A percentile compares a stretch with the other conserved stretches of the same genome.
Conservation (phyloP, 495 filamentous ascomycete species). For the Annulohypoxylon maeteangense region DNA sequence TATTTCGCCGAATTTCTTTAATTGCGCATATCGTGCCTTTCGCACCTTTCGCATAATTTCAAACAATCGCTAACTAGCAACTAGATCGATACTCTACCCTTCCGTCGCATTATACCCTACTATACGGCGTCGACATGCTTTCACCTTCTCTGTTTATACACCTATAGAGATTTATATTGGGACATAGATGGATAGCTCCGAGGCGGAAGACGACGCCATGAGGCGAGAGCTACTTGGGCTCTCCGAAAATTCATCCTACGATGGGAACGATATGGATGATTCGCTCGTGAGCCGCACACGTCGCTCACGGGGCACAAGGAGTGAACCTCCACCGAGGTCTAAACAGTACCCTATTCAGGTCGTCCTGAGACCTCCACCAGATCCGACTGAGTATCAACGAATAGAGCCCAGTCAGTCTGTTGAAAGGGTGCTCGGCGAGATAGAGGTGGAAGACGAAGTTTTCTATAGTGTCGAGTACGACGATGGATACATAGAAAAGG, state of each 20-base stretch:
- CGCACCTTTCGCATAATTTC: not conserved
- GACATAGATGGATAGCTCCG: not conserved
- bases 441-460: conserved; percentile 24
- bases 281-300: not conserved
- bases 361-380: conserved; percentile 30
- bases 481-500: conserved; percentile 42
- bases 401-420: conserved; percentile 32
- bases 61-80: not conserved
- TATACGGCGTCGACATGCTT: not conserved
- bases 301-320: not conserved
- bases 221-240: not conserved
- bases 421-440: conserved; percentile 27
- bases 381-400: conserved; percentile 34
- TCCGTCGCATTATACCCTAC: not conserved
- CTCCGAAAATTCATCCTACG: not conserved
- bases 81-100: not conserved
- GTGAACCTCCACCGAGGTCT: not conserved
- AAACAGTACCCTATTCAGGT: conserved; percentile 30
- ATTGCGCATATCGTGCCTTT: not conserved
- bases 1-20: not conserved
- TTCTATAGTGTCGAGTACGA: conserved; percentile 46
- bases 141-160: not conserved
- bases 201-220: not conserved
- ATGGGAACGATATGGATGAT: conserved; percentile 3
- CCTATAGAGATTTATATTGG: not conserved